A percentile compares a stretch with the other conserved stretches of the same genome.
Evolutionary conservation across 148 eudicot species (phyloP).

Genomic region (Rhododendron ovatum): DNA sequence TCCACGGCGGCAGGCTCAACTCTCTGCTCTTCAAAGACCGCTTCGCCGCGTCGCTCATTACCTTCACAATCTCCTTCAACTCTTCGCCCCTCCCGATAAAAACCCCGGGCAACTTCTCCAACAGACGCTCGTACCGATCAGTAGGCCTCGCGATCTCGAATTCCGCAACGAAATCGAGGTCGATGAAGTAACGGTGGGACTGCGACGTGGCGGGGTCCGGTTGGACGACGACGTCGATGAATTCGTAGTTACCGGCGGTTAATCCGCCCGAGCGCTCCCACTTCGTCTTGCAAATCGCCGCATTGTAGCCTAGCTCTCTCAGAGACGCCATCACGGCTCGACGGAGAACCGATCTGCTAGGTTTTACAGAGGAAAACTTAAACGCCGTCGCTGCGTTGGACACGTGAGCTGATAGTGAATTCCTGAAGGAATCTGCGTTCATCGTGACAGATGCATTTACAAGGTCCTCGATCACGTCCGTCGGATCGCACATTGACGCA

Average conservation of each 20-base stretch:
- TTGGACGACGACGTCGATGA: slow-evolving; percentile 62
- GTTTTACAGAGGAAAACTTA: slow-evolving; percentile 25
- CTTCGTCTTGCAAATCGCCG: slow-evolving; percentile 65
- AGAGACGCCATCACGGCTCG: slow-evolving; percentile 68
- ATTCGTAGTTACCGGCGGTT: slow-evolving; percentile 63
- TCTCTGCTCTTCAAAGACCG: slow-evolving; percentile 67
- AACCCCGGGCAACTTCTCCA: slow-evolving; percentile 41
- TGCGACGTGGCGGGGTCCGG: neutral
- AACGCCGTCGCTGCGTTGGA: slow-evolving; percentile 34
- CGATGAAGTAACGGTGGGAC: slow-evolving; percentile 49
- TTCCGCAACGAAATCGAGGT: slow-evolving; percentile 49
- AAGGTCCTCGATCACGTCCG: slow-evolving; percentile 14
- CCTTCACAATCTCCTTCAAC: slow-evolving; percentile 45
- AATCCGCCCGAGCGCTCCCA: slow-evolving; percentile 63
- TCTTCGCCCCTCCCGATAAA: slow-evolving; percentile 50
- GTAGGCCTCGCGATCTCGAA: slow-evolving; percentile 76
- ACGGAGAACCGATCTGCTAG: slow-evolving; percentile 22
- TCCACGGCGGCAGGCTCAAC: slow-evolving; percentile 76
- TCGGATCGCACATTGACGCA: slow-evolving; percentile 20
- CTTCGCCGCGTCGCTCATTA: slow-evolving; percentile 53
- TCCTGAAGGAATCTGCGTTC: slow-evolving; percentile 37
- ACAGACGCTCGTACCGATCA: slow-evolving; percentile 22
- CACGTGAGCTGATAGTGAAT: slow-evolving; percentile 32
- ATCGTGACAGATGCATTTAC: slow-evolving; percentile 14
- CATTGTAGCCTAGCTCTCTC: slow-evolving; percentile 58